Conservation (phyloP, 805 yeast genomes). For the Danielozyma ontarioensis region DNA sequence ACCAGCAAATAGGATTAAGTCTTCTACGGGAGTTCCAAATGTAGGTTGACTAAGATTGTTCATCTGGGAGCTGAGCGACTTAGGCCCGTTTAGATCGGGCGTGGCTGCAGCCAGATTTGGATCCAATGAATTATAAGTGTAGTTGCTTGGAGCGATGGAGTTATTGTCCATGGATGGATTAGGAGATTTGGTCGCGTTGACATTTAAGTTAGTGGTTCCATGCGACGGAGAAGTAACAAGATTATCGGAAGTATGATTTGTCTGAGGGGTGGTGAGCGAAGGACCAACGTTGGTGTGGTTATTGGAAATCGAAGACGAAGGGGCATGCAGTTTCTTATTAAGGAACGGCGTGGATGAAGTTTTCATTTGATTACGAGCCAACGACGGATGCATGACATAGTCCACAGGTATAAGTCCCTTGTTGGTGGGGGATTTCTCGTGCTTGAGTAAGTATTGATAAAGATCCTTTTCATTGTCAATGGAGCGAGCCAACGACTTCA, state of each 20-base stretch:
- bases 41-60: slow-evolving; percentile 37
- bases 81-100: slow-evolving; percentile 34
- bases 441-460: slow-evolving; percentile 58
- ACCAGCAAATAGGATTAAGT: slow-evolving; percentile 65
- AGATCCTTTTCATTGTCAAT: slow-evolving; percentile 83
- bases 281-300: not conserved
- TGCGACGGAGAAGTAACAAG: too few relatives aligned
- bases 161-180: not conserved
- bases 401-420: slow-evolving; percentile 59
- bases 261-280: not conserved
- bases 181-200: not conserved
- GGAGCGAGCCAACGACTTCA: slow-evolving; percentile 70
- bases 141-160: slow-evolving; percentile 2
- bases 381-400: slow-evolving; percentile 66
- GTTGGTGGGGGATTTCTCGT: slow-evolving; percentile 33
- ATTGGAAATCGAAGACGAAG: too few relatives aligned
- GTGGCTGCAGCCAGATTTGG: slow-evolving; percentile 25
- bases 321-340: slow-evolving; percentile 18
- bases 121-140: slow-evolving; percentile 25
- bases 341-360: slow-evolving; percentile 27
- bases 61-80: slow-evolving; percentile 16
- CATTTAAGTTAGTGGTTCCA: not conserved
- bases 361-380: slow-evolving; percentile 31
- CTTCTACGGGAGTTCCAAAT: slow-evolving; percentile 82
- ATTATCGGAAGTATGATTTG: too few relatives aligned